phyloP scores from a whole-genome alignment of 2,329 filamentous ascomycete species.

The Colletotrichum brevisporum region DNA sequence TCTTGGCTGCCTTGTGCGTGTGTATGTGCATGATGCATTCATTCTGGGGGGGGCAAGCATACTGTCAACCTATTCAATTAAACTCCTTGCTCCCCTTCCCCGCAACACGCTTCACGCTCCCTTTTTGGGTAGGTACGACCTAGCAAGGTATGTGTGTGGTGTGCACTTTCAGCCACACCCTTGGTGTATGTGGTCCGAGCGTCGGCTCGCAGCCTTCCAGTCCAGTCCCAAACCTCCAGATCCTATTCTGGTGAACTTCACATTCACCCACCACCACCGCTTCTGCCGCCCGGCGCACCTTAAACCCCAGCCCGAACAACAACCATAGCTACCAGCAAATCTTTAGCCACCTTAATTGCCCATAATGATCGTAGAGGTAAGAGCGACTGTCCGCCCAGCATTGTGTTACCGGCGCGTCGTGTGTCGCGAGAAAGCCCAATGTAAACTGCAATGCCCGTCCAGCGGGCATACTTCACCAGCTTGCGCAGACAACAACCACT shows the following conservation, averaged over 20 bases:
- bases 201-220: conserved; percentile 38
- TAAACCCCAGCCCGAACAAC: conserved; percentile 13
- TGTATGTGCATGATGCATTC: too few relatives aligned
- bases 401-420: conserved; percentile 1
- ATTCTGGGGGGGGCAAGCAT: too few relatives aligned
- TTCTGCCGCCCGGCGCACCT: conserved; percentile 7
- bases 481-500: conserved; percentile 20
- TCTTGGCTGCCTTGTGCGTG: too few relatives aligned
- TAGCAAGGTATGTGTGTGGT: conserved; percentile 1
- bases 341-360: not conserved
- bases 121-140: not conserved
- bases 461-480: conserved; percentile 13
- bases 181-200: conserved; percentile 33
- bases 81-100: conserved; percentile 41
- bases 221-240: conserved; percentile 38
- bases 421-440: not conserved
- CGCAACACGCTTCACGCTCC: conserved; percentile 34
- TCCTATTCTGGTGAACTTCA: conserved; percentile 39
- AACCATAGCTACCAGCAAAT: conserved; percentile 22
- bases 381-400: conserved; percentile 8
- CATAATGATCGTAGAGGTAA: conserved; percentile 52
- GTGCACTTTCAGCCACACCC: conserved; percentile 39
- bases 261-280: conserved; percentile 17
- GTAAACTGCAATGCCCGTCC: not conserved
- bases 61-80: conserved; percentile 30